These are phyloP conservation scores for Beverwykella pulmonaria DNA, from an alignment of 495 filamentous ascomycete genomes.

Conservation along the genomic window DNA sequence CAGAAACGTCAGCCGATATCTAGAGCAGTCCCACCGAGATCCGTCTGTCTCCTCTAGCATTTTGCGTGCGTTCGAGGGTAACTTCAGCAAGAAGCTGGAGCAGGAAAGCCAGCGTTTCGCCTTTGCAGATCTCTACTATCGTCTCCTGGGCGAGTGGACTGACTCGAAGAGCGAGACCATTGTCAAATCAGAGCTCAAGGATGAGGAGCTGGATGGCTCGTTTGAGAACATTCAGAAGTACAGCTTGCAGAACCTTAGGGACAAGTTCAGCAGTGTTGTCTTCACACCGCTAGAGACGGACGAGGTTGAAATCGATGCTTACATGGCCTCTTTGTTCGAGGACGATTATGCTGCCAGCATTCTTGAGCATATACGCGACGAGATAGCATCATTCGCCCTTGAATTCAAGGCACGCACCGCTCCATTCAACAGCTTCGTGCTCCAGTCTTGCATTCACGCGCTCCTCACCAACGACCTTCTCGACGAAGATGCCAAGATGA, in stretches of 20 bases:
- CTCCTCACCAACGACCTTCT: slow-evolving; percentile 13
- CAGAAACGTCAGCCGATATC: slow-evolving; percentile 6
- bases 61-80: slow-evolving; percentile 6
- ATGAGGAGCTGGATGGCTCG: slow-evolving; percentile 3
- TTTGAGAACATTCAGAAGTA: slow-evolving; percentile 12
- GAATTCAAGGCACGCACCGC: slow-evolving; percentile 1
- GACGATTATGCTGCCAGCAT: slow-evolving; percentile 1
- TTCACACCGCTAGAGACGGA: slow-evolving; percentile 14
- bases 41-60: slow-evolving; percentile 1
- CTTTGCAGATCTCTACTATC: slow-evolving; percentile 16
- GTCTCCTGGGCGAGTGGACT: slow-evolving; percentile 17
- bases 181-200: not conserved
- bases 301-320: slow-evolving; percentile 14
- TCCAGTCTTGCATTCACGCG: slow-evolving; percentile 8
- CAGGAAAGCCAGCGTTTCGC: slow-evolving; percentile 2
- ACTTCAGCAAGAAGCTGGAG: slow-evolving; percentile 2
- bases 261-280: slow-evolving; percentile 16
- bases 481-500: slow-evolving; percentile 16
- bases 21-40: slow-evolving; percentile 20
- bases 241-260: slow-evolving; percentile 6
- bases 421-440: not conserved
- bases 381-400: not conserved
- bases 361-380: not conserved
- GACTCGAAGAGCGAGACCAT: slow-evolving; percentile 1
- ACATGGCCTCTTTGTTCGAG: slow-evolving; percentile 3